Conservation (phyloP, 306 rosid species). For the Glycine latifolia region DNA sequence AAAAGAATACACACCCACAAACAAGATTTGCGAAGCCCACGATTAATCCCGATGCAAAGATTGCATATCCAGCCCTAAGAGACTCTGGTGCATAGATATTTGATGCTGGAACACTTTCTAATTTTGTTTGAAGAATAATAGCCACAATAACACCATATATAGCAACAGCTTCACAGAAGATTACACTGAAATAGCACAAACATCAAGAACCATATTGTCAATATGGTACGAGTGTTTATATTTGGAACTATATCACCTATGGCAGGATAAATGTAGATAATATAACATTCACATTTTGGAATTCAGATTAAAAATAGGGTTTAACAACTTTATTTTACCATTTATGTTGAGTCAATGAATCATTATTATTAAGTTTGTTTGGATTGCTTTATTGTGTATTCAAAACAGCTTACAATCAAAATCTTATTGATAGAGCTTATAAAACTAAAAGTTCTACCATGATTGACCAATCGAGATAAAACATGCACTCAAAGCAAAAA, state of each 20-base stretch:
- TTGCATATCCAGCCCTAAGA: slow-evolving; percentile 97
- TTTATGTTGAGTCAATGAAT: neutral
- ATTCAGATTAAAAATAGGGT: slow-evolving; percentile 15
- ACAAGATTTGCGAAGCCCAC: slow-evolving; percentile 97
- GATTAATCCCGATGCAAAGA: slow-evolving; percentile 91
- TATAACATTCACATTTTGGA: neutral
- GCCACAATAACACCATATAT: slow-evolving; percentile 99
- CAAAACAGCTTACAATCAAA: neutral
- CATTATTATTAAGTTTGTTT: no score
- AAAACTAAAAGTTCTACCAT: neutral
- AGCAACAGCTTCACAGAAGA: slow-evolving; percentile 99
- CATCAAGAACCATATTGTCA: slow-evolving; percentile 42
- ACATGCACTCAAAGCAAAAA: slow-evolving; percentile 12
- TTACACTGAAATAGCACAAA: slow-evolving; percentile 70
- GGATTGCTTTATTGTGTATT: no score
- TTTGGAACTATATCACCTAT: slow-evolving; percentile 22
- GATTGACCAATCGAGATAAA: neutral
- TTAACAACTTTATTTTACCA: slow-evolving; percentile 21
- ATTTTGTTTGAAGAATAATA: slow-evolving; percentile 92
- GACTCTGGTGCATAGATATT: slow-evolving; percentile 75
- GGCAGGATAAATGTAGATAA: neutral
- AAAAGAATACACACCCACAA: slow-evolving; percentile 71
- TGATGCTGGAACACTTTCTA: slow-evolving; percentile 78
- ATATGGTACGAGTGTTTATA: slow-evolving; percentile 13
- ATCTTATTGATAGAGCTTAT: neutral